Conservation (phyloP, 2,329 filamentous ascomycete genomes). For the Lachnellula occidentalis region DNA sequence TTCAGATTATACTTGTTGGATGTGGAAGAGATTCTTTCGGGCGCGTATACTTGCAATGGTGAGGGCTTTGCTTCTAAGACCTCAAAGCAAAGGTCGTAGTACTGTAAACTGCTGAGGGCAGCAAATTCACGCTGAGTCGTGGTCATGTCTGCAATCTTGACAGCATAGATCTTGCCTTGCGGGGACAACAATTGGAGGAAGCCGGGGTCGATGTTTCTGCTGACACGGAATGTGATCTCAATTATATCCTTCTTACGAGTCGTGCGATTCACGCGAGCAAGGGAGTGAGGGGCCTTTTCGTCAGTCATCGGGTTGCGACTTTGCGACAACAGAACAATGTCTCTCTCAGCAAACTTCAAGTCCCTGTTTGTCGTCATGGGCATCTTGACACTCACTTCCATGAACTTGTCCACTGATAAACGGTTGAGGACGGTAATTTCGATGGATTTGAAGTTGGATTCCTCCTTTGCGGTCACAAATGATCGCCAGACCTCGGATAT, state of each 20-base stretch:
- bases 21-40: constrained; percentile 63
- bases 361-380: constrained; percentile 65
- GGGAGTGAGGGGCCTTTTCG: constrained; percentile 66
- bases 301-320: constrained; percentile 64
- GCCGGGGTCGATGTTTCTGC: constrained; percentile 46
- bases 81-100: constrained; percentile 93
- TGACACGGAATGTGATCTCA: constrained; percentile 82
- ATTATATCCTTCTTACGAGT: constrained; percentile 75
- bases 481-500: constrained; percentile 94
- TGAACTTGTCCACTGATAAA: constrained; percentile 84
- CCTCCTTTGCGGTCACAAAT: constrained; percentile 84
- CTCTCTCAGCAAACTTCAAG: constrained; percentile 70
- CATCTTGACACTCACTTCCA: constrained; percentile 85
- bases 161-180: constrained; percentile 62
- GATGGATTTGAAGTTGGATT: constrained; percentile 73
- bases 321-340: constrained; percentile 81
- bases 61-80: constrained; percentile 86
- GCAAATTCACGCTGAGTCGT: constrained; percentile 95
- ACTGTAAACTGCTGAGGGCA: constrained; percentile 82
- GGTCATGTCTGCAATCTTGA: constrained; percentile 88
- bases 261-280: constrained; percentile 76
- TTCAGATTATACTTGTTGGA: constrained; percentile 81
- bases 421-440: constrained; percentile 84
- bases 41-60: constrained; percentile 74
- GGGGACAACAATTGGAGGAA: constrained; percentile 61